These are phyloP conservation scores for Calonectria naviculata DNA, from an alignment of 2,329 filamentous ascomycete species.

Conservation along the genomic window DNA sequence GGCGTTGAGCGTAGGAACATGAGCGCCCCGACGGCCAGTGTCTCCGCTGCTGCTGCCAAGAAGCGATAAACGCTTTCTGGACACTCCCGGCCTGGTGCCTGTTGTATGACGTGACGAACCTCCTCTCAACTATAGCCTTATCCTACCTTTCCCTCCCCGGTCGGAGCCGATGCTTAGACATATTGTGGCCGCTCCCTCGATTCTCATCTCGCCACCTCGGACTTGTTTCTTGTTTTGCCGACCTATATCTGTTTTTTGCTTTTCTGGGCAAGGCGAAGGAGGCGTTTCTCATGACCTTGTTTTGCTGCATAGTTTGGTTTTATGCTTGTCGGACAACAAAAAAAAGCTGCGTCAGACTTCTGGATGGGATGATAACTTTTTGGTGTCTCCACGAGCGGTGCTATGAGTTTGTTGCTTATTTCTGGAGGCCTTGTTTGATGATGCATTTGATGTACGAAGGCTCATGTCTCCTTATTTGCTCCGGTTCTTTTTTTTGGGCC, in stretches of 20 bases:
- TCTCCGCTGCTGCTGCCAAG: slow-evolving; percentile 28
- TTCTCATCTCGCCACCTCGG: slow-evolving; percentile 7
- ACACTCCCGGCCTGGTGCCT: slow-evolving; percentile 18
- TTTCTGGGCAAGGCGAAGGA: slow-evolving; percentile 34
- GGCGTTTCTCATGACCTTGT: slow-evolving; percentile 30
- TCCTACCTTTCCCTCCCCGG: slow-evolving; percentile 2
- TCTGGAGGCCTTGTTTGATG: slow-evolving; percentile 8
- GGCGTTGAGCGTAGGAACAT: slow-evolving; percentile 59
- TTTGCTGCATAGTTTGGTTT: slow-evolving; percentile 17
- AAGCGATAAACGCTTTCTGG: slow-evolving; percentile 30
- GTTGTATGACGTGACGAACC: slow-evolving; percentile 37
- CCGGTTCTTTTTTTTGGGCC: slow-evolving; percentile 5
- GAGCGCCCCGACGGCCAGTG: slow-evolving; percentile 57
- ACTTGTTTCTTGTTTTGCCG: slow-evolving; percentile 7
- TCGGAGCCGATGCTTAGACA: not conserved
- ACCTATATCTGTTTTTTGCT: slow-evolving; percentile 27
- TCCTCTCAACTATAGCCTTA: not conserved
- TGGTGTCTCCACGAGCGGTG: not conserved
- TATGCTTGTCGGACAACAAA: slow-evolving; percentile 11
- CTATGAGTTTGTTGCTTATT: not conserved
- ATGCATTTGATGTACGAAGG: slow-evolving; percentile 26
- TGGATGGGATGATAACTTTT: slow-evolving; percentile 9
- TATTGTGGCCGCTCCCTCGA: slow-evolving; percentile 14
- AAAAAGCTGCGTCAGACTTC: slow-evolving; percentile 7
- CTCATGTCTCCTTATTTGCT: slow-evolving; percentile 10